A percentile compares a stretch with the other conserved stretches of the same genome.
These are phyloP conservation scores for Podospora comata DNA, from an alignment of 495 filamentous ascomycete genomes.

Conservation along the genomic window DNA sequence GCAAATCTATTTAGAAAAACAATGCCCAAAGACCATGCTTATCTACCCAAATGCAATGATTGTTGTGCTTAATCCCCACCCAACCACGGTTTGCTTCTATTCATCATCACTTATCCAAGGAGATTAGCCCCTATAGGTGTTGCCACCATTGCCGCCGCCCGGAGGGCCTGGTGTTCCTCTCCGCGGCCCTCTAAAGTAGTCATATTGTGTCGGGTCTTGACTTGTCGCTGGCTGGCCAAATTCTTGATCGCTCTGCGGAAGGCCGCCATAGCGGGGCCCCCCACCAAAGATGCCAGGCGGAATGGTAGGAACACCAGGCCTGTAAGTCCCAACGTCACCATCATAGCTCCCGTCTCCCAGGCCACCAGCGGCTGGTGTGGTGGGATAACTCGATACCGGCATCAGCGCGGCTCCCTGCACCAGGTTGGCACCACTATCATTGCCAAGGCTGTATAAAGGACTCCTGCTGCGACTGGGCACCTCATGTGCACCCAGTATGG, in stretches of 20 bases:
- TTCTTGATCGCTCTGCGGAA: slow-evolving; percentile 45
- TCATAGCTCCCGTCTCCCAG: slow-evolving; percentile 33
- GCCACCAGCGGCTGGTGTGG: slow-evolving; percentile 18
- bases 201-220: slow-evolving; percentile 32
- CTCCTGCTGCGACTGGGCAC: slow-evolving; percentile 30
- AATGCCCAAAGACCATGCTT: not conserved
- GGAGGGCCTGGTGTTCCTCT: slow-evolving; percentile 16
- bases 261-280: slow-evolving; percentile 43
- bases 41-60: not conserved
- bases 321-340: slow-evolving; percentile 25
- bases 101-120: not conserved
- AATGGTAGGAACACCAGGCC: slow-evolving; percentile 20
- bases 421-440: slow-evolving; percentile 45
- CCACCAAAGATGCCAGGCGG: not conserved
- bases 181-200: slow-evolving; percentile 34
- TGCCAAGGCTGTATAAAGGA: slow-evolving; percentile 40
- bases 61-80: not conserved
- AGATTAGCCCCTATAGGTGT: not conserved
- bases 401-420: slow-evolving; percentile 42
- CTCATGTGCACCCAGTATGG: slow-evolving; percentile 11
- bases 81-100: not conserved
- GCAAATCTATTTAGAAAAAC: not conserved
- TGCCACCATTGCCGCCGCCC: slow-evolving; percentile 10
- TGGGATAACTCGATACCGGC: slow-evolving; percentile 35
- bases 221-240: slow-evolving; percentile 31